phyloP scores from a whole-genome alignment of 2,329 filamentous ascomycete species.

The Colletotrichum cuscutae region DNA sequence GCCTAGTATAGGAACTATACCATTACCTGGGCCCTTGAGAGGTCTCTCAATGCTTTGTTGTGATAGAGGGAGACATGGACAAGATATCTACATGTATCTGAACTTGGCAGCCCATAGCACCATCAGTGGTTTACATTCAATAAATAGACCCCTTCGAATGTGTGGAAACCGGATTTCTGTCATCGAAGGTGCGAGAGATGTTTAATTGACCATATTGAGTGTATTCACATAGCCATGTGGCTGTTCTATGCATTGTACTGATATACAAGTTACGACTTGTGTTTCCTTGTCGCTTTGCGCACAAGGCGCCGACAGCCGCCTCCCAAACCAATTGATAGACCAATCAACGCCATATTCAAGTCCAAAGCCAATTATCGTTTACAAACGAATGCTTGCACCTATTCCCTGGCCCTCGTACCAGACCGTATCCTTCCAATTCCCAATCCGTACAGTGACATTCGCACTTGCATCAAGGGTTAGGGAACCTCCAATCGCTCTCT shows the following conservation, averaged over 20 bases:
- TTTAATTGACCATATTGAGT: neutral
- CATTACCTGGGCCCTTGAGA: neutral
- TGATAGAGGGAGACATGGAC: neutral
- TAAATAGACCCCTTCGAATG: too few species aligned
- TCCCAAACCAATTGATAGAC: neutral
- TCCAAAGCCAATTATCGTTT: constrained; percentile 38
- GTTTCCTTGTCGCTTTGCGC: neutral
- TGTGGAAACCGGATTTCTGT: too few species aligned
- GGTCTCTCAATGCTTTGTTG: neutral
- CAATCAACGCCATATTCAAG: constrained; percentile 13
- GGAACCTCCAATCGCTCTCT: constrained; percentile 80
- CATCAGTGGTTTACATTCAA: too few species aligned
- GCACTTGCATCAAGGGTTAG: constrained; percentile 84
- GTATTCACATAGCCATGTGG: neutral
- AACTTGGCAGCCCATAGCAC: neutral
- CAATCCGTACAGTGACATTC: constrained; percentile 78
- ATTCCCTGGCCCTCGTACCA: constrained; percentile 78
- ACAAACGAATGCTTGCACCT: constrained; percentile 70
- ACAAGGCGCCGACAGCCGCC: neutral
- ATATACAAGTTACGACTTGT: neutral
- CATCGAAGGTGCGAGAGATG: neutral
- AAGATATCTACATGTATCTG: neutral
- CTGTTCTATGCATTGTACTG: neutral
- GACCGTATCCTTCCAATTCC: constrained; percentile 77
- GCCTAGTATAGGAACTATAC: too few species aligned